phyloP scores from a whole-genome alignment of 2,329 filamentous ascomycete genomes.

The Fusarium tuaranense region DNA sequence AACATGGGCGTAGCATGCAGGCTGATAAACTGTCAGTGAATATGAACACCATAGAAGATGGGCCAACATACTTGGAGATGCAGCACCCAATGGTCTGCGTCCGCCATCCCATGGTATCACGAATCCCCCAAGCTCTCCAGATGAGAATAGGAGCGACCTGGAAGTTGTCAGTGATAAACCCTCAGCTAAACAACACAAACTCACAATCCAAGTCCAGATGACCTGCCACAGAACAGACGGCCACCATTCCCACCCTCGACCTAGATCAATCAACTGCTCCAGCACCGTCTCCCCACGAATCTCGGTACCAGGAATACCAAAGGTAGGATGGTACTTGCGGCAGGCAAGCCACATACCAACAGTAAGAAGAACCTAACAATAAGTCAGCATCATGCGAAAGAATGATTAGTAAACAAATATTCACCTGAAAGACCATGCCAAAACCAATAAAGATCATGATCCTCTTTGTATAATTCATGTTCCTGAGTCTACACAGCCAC shows the following conservation, averaged over 20 bases:
- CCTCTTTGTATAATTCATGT: constrained; percentile 56
- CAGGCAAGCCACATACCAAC: constrained; percentile 71
- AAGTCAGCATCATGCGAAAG: neutral
- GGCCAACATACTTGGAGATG: constrained; percentile 53
- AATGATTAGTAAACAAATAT: constrained; percentile 12
- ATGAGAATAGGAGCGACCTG: constrained; percentile 65
- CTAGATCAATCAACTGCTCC: constrained; percentile 59
- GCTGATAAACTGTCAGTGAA: constrained; percentile 47
- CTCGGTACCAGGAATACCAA: constrained; percentile 68
- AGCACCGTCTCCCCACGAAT: constrained; percentile 41
- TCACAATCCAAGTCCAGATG: constrained; percentile 68
- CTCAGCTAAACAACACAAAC: neutral
- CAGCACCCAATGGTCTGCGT: constrained; percentile 67
- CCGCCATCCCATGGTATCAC: constrained; percentile 74
- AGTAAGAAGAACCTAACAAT: constrained; percentile 64
- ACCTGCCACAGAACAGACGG: constrained; percentile 72
- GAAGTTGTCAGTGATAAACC: neutral
- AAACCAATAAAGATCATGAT: constrained; percentile 63
- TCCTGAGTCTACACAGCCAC: constrained; percentile 42
- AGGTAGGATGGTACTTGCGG: constrained; percentile 70
- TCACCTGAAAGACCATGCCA: constrained; percentile 67
- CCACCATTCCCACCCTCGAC: constrained; percentile 73
- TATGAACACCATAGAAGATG: neutral
- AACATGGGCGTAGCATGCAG: constrained; percentile 74
- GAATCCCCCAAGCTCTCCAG: constrained; percentile 70